Evolutionary conservation across 2,329 filamentous ascomycete species (phyloP).

Genomic region (Trematosphaeria pertusa): DNA sequence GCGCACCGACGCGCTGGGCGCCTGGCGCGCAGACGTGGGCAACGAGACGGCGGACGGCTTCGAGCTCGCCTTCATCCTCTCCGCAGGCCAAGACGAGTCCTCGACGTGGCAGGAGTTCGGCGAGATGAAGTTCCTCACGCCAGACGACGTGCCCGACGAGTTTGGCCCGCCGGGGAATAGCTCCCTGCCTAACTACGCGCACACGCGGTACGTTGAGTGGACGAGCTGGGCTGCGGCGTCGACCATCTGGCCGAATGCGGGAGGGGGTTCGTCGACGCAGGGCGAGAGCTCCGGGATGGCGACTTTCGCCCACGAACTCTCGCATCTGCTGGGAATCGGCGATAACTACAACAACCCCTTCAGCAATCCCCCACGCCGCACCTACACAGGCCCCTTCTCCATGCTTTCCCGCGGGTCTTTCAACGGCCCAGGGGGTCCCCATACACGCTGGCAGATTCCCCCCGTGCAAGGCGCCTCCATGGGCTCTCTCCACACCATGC

Average conservation of each 20-base stretch:
- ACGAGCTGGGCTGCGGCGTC: conserved; percentile 61
- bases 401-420: conserved; percentile 62
- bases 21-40: conserved; percentile 61
- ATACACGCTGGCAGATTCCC: conserved; percentile 61
- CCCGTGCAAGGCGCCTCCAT: conserved; percentile 57
- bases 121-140: conserved; percentile 59
- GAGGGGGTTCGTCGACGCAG: conserved; percentile 60
- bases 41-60: conserved; percentile 56
- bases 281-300: conserved; percentile 62
- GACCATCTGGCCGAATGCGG: conserved; percentile 62
- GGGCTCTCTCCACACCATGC: conserved; percentile 61
- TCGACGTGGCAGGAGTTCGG: conserved; percentile 65
- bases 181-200: conserved; percentile 54
- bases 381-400: conserved; percentile 60
- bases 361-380: conserved; percentile 52
- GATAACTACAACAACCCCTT: conserved; percentile 66
- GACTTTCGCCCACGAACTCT: conserved; percentile 62
- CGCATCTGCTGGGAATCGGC: conserved; percentile 59
- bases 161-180: conserved; percentile 59
- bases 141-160: conserved; percentile 56
- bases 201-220: conserved; percentile 62
- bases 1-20: conserved; percentile 57
- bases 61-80: conserved; percentile 63
- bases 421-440: conserved; percentile 62
- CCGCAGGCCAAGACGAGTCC: conserved; percentile 63